Evolutionary conservation across 1,284 basidiomycete species (phyloP).

Genomic region (Ustilago tritici): DNA sequence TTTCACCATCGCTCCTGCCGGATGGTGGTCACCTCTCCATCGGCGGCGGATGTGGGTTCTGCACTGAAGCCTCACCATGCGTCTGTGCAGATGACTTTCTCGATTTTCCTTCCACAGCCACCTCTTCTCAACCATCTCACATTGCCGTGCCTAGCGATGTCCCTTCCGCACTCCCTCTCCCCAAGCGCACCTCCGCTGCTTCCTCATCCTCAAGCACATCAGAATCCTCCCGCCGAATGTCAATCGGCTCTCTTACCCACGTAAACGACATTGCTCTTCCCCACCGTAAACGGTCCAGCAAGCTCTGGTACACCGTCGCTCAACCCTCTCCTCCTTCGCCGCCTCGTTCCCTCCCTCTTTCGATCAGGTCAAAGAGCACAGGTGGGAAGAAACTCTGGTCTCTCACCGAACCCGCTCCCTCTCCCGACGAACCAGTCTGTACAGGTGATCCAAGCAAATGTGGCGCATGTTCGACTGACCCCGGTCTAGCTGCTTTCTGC

Average conservation of each 20-base stretch:
- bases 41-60: constrained; percentile 62
- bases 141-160: constrained; percentile 33
- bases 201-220: constrained; percentile 5
- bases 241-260: constrained; percentile 46
- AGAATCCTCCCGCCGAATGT: constrained; percentile 38
- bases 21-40: constrained; percentile 30
- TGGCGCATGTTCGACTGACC: constrained; percentile 53
- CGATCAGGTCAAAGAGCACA: constrained; percentile 10
- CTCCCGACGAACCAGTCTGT: constrained; percentile 34
- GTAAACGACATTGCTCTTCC: constrained; percentile 28
- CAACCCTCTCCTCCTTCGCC: constrained; percentile 26
- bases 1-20: constrained; percentile 29
- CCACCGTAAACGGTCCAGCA: constrained; percentile 26
- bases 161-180: constrained; percentile 30
- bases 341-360: constrained; percentile 24
- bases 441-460: constrained; percentile 57
- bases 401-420: constrained; percentile 11
- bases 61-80: constrained; percentile 57
- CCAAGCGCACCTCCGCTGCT: constrained; percentile 16
- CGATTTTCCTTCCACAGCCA: constrained; percentile 20
- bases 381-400: constrained; percentile 42
- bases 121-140: constrained; percentile 25
- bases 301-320: constrained; percentile 49
- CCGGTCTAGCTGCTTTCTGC: constrained; percentile 56
- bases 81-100: constrained; percentile 57